Conservation (phyloP, 495 filamentous ascomycete species). For the Aspergillus indologenus region DNA sequence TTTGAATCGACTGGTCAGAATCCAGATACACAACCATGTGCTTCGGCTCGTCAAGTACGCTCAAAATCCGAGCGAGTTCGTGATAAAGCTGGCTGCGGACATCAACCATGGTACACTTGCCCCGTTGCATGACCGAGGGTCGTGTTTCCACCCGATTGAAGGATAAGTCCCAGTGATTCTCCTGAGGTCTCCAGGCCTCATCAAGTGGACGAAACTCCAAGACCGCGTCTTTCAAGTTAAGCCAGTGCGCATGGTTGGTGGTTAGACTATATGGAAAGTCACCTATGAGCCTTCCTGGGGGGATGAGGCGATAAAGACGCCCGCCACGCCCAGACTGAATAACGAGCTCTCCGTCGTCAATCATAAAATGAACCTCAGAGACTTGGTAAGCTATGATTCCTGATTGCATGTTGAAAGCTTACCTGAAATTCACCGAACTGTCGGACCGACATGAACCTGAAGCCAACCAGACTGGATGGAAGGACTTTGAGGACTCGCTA, state of each 20-base stretch:
- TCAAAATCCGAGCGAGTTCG: slow-evolving; percentile 31
- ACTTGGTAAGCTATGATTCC: neutral
- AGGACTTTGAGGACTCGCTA: slow-evolving; percentile 31
- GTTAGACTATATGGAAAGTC: slow-evolving; percentile 49
- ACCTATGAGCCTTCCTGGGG: slow-evolving; percentile 30
- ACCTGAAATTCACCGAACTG: slow-evolving; percentile 26
- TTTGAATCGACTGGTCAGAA: slow-evolving; percentile 22
- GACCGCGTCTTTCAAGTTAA: slow-evolving; percentile 44
- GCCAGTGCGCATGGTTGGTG: slow-evolving; percentile 32
- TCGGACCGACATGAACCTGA: slow-evolving; percentile 38
- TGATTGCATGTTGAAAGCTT: no score
- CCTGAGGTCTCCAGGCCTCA: slow-evolving; percentile 37
- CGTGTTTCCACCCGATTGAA: neutral
- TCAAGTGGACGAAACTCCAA: slow-evolving; percentile 47
- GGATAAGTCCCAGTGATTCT: slow-evolving; percentile 26
- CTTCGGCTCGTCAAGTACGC: slow-evolving; percentile 24
- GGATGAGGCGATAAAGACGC: slow-evolving; percentile 43
- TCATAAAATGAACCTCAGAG: slow-evolving; percentile 35
- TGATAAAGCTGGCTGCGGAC: slow-evolving; percentile 26
- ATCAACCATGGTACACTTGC: slow-evolving; percentile 26
- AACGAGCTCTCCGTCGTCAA: slow-evolving; percentile 24
- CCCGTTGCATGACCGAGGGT: slow-evolving; percentile 1
- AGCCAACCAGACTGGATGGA: slow-evolving; percentile 40
- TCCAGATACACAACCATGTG: slow-evolving; percentile 36
- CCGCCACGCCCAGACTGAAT: slow-evolving; percentile 14